Evolutionary conservation across 495 filamentous ascomycete genomes (phyloP).

Genomic region (Hypomontagnella monticulosa): DNA sequence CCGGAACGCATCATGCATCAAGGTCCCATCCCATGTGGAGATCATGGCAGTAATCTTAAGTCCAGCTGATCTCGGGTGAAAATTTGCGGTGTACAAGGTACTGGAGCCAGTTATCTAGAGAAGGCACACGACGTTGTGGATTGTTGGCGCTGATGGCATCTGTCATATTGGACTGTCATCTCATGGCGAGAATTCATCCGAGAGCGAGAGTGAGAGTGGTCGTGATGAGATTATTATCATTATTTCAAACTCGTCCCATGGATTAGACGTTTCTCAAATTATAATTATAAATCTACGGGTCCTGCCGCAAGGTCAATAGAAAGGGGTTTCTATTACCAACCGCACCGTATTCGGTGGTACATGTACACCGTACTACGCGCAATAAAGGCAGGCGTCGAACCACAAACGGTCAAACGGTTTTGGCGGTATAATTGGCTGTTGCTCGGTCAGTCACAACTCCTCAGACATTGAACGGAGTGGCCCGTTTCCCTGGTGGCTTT

Average conservation of each 20-base stretch:
- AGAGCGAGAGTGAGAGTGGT: constrained; percentile 14
- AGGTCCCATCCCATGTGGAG: constrained; percentile 44
- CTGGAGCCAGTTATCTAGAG: constrained; percentile 16
- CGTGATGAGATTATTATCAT: neutral
- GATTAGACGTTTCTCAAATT: constrained; percentile 14
- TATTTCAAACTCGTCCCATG: constrained; percentile 20
- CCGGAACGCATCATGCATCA: constrained; percentile 45
- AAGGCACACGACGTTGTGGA: constrained; percentile 33
- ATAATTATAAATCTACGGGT: constrained; percentile 16
- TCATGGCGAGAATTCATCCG: constrained; percentile 1
- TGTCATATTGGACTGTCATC: constrained; percentile 17
- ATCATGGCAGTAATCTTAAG: constrained; percentile 45
- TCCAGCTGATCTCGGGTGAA: constrained; percentile 45
- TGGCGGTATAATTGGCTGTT: constrained; percentile 32
- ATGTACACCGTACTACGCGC: constrained; percentile 11
- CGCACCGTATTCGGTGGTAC: constrained; percentile 2
- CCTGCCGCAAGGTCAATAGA: constrained; percentile 4
- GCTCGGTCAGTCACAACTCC: constrained; percentile 35
- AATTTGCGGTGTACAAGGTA: constrained; percentile 45
- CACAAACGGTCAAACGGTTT: constrained; percentile 31
- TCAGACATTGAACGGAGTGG: constrained; percentile 34
- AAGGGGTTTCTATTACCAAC: constrained; percentile 19
- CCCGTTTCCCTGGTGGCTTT: constrained; percentile 28
- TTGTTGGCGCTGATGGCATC: constrained; percentile 24
- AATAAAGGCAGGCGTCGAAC: constrained; percentile 39